Evolutionary conservation across 2,329 filamentous ascomycete species (phyloP), one percentile per base, ranked within the genome.

Genomic region (Fusarium multiceps): DNA sequence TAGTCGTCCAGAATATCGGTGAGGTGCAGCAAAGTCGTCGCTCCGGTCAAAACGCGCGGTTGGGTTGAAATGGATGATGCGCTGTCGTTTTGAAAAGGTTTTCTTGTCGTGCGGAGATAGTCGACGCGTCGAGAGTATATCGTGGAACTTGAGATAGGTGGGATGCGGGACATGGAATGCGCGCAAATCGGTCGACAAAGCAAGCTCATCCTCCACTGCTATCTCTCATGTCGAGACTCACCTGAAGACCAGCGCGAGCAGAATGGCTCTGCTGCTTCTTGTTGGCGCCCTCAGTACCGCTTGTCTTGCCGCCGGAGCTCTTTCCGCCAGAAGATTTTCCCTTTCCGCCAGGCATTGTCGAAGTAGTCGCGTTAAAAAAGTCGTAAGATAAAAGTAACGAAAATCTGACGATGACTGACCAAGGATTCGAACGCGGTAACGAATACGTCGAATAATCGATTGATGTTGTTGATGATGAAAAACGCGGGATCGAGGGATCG

Each of bases 231-330:
- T 42, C 28, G 25, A 71, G 51, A 74, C 93, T 87, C 87, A 98
- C 94, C 92, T 98, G 94, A 75, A 98, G 88, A 80, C 94, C 94
- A 80, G 94, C 94, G 82, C 96, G 94, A 79, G 93, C 93, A 77
- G 94, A 97, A 86, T 97, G 94, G 85, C 96, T 97, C 85, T 97
- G 93, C 79, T 93, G 91, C 86, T 97, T 97, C 85, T 92, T 93
- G 80, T 90, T 84, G 48, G 48, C 48, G 58, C 87, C 88, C 73
- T 90, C 90, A 77, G 78, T 90, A 77, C 78, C 83, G 66, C 84
- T 84, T 51, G 85, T 87, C 87, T 96, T 96, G 76, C 93, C 92
- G 76, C 93, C 93, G 62, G 92, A 87, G 80, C 84, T 94, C 90
- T 97, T 97, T 79, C 94, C 94, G 77, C 94, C 94, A 75, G 91